Percentiles rank a stretch among this genome's conserved stretches.
Conservation (phyloP, 768 basidiomycete species). For the Suillus paluster region DNA sequence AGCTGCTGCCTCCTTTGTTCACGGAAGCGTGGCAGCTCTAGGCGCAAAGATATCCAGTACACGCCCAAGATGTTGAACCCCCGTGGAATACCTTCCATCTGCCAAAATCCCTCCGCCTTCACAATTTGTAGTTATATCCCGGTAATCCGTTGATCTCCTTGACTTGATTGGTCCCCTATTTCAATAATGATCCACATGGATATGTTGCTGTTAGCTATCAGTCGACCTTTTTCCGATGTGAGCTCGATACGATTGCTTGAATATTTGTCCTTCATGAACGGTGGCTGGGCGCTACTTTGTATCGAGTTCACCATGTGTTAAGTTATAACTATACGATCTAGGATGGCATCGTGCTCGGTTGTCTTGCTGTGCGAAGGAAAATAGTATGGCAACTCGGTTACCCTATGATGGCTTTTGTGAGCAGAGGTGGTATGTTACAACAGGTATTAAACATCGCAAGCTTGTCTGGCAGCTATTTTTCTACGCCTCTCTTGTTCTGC, state of each 20-base stretch:
- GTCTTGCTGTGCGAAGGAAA: neutral
- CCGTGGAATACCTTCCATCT: neutral
- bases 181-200: neutral
- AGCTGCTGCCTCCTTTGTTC: no score
- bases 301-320: neutral
- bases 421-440: neutral
- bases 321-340: neutral
- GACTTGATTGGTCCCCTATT: neutral
- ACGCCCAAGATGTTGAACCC: neutral
- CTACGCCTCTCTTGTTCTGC: conserved; percentile 26
- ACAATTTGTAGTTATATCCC: neutral
- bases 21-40: neutral
- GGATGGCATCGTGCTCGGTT: neutral
- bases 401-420: neutral
- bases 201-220: no score
- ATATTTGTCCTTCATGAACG: neutral
- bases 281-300: neutral
- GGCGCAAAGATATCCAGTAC: neutral
- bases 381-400: no score
- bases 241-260: no score
- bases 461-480: conserved; percentile 21
- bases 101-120: neutral
- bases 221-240: neutral
- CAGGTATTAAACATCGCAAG: conserved; percentile 1
- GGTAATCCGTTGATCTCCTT: neutral